Base-by-base conservation (phyloP, 106 monocot genomes). In the Phalaenopsis aphrodite region DNA sequence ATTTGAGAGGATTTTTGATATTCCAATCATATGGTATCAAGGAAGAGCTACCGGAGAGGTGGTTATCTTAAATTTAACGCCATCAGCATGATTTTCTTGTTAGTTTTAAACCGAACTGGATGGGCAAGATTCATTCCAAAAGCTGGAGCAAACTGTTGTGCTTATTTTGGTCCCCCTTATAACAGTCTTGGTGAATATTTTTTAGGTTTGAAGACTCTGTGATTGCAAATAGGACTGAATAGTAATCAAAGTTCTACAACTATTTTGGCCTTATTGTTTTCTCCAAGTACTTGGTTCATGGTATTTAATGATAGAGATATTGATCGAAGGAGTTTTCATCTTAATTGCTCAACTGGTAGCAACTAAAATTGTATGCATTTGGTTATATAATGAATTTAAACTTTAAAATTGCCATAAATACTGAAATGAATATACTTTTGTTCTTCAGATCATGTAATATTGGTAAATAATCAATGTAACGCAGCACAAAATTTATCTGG, bases 21-120 rank as follows among this genome's bases (percentile, higher is more conserved):
- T 99, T 87, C 99, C 99, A 79, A 36, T 89, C 45, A 76, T 79
- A 41, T 89, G 86, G 86, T 81, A 67, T 46, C 89, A 88, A 81
- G 99, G 99, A 42, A 93, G 94, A 88, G 99, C 99, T 86, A 89
- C 88, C 41, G 99, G 99, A 83, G 99, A 99, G 99, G 99, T 99
- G 87, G 81, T 86, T 87, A 4, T 85, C 88, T 84, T 17, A n/a
- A 83, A 88, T 76, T 83, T 37, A 3, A 39, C 48, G 49, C 42
- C 1, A 64, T 41, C 11, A 49, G 47, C n/a, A 15, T 72, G 43
- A 36, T 42, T 23, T 55, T 73, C 58, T 11, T 39, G 52, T 45
- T 55, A 41, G 30, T 11, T 48, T 69, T 6, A 36, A 39, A 37
- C 14, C 36, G 61, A 21, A n/a, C 3, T 12, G 12, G 10, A 14